Percentiles rank a stretch among this genome's conserved stretches.
phyloP scores from a whole-genome alignment of 495 filamentous ascomycete species.

The Daldinia concentrica region DNA sequence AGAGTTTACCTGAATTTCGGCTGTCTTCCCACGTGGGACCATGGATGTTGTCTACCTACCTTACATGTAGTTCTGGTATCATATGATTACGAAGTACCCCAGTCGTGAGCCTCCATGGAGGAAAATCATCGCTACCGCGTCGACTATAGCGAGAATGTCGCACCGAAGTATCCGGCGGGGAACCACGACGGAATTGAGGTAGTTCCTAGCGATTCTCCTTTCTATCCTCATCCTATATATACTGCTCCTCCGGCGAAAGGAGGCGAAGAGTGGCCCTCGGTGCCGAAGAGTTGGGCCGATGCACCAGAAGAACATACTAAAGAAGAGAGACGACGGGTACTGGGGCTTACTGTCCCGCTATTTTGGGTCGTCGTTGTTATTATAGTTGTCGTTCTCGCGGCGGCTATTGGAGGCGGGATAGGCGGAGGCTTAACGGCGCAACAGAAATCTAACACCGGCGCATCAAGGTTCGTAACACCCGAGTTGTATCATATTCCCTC shows the following conservation, averaged over 20 bases:
- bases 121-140: conserved; percentile 24
- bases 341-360: conserved; percentile 46
- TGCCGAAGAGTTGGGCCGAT: background rate
- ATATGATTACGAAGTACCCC: background rate
- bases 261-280: conserved; percentile 14
- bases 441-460: background rate
- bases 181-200: conserved; percentile 39
- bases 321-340: conserved; percentile 26
- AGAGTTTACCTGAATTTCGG: background rate
- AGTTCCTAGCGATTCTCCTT: conserved; percentile 35
- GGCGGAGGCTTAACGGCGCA: conserved; percentile 40
- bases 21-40: background rate
- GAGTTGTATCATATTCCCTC: background rate
- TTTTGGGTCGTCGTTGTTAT: conserved; percentile 47
- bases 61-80: background rate
- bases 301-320: conserved; percentile 3
- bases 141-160: conserved; percentile 38
- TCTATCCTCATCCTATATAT: conserved; percentile 32
- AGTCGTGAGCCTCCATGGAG: conserved; percentile 20
- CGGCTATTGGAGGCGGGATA: conserved; percentile 47
- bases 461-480: background rate
- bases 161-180: conserved; percentile 33
- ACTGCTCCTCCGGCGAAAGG: background rate
- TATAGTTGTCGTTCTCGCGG: conserved; percentile 45
- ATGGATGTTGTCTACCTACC: background rate